Evolutionary conservation across 2,329 filamentous ascomycete species (phyloP).

Genomic region (Cyphellophora attinorum): DNA sequence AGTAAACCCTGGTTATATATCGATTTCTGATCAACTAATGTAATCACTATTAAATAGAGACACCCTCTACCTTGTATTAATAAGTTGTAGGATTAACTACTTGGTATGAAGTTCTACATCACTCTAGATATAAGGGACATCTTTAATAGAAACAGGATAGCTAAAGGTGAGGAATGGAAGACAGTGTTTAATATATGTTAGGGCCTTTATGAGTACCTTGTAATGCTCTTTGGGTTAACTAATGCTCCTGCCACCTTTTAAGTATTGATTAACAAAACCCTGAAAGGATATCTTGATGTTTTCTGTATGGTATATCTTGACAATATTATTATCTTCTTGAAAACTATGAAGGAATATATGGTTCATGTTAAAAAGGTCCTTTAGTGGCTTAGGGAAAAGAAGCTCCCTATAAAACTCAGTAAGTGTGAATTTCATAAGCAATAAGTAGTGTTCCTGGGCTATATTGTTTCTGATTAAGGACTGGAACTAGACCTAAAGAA

Average conservation of each 20-base stretch:
- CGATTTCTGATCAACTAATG: conserved; percentile 27
- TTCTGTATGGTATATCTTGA: conserved; percentile 13
- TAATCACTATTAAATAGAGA: conserved; percentile 25
- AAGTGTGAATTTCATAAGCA: conserved; percentile 14
- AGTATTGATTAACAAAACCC: conserved; percentile 18
- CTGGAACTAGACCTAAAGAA: conserved; percentile 13
- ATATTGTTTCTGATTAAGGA: conserved; percentile 8
- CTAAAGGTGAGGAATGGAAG: conserved; percentile 13
- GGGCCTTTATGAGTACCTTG: conserved; percentile 13
- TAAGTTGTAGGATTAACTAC: not conserved
- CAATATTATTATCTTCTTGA: conserved; percentile 23
- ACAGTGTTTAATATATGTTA: conserved; percentile 13
- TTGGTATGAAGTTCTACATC: conserved; percentile 9
- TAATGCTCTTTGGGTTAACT: conserved; percentile 16
- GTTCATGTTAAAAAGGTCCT: conserved; percentile 10
- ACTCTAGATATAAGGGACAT: conserved; percentile 15
- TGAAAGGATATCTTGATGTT: conserved; percentile 12
- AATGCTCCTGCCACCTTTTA: conserved; percentile 20
- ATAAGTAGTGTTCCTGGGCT: conserved; percentile 12
- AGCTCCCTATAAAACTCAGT: conserved; percentile 6
- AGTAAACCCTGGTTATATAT: conserved; percentile 23
- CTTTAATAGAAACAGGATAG: conserved; percentile 11
- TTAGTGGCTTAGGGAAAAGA: conserved; percentile 3
- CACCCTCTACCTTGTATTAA: conserved; percentile 24
- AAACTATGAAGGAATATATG: conserved; percentile 8